Conservation (phyloP, 768 basidiomycete species). For the Hygrophorus russula region DNA sequence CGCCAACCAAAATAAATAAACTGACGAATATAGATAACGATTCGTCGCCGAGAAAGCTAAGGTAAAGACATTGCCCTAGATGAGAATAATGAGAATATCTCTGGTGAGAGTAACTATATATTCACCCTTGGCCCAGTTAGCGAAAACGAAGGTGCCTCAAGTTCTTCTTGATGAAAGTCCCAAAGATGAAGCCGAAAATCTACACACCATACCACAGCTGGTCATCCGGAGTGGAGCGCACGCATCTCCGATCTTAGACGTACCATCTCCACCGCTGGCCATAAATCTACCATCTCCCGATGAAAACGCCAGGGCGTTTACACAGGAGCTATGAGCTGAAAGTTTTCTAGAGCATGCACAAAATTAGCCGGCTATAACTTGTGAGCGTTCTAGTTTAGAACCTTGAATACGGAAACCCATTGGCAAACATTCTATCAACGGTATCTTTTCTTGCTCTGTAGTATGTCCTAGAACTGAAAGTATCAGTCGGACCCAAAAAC, state of each 20-base stretch:
- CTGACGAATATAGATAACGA: conserved; percentile 55
- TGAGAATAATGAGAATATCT: conserved; percentile 6
- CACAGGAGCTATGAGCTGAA: conserved; percentile 45
- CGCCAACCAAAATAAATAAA: conserved; percentile 10
- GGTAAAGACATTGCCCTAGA: conserved; percentile 59
- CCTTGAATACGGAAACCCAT: conserved; percentile 16
- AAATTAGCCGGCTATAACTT: not conserved
- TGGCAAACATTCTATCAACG: conserved; percentile 9
- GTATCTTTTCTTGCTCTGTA: not conserved
- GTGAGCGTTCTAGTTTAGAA: conserved; percentile 1
- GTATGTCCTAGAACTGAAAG: not conserved
- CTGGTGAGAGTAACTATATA: not conserved
- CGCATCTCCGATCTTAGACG: conserved; percentile 8
- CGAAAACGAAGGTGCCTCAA: conserved; percentile 27
- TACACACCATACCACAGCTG: conserved; percentile 11
- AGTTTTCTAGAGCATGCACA: conserved; percentile 20
- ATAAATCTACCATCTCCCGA: conserved; percentile 49
- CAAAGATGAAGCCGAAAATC: conserved; percentile 48
- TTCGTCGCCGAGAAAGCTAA: conserved; percentile 62
- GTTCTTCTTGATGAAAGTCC: conserved; percentile 56
- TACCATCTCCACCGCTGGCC: conserved; percentile 64
- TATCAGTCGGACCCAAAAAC: not conserved
- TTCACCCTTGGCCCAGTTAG: conserved; percentile 38
- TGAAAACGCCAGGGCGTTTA: conserved; percentile 55
- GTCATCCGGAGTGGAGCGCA: not conserved